Percentiles rank a stretch among this genome's conserved stretches.
Conservation (phyloP, 2,329 filamentous ascomycete species). For the Xylaria sp. region DNA sequence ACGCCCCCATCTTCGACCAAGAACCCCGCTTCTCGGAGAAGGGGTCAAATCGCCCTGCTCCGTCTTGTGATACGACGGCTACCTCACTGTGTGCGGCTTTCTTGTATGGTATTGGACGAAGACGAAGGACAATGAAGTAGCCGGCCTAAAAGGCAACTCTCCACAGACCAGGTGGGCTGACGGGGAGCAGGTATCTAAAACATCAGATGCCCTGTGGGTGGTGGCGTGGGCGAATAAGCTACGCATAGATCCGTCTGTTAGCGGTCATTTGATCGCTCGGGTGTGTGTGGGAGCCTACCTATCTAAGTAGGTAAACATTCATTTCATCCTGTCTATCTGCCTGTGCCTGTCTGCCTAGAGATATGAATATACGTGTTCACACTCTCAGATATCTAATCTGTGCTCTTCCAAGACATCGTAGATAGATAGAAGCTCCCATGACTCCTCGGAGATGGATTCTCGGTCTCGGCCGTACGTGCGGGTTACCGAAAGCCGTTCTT, state of each 20-base stretch:
- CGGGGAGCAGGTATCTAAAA: not conserved
- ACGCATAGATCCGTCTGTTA: conserved; percentile 10
- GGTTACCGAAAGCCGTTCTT: not conserved
- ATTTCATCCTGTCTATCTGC: not conserved
- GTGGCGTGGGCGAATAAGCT: conserved; percentile 15
- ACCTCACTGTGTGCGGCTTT: not conserved
- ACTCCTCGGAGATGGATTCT: conserved; percentile 3
- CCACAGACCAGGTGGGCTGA: conserved; percentile 13
- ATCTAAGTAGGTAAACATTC: not conserved
- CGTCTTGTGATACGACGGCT: conserved; percentile 30
- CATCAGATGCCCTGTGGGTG: conserved; percentile 13
- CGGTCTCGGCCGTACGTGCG: not conserved
- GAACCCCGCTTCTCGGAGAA: conserved; percentile 25
- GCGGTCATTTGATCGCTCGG: conserved; percentile 28
- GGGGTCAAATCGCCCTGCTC: not conserved
- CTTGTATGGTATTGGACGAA: conserved; percentile 19
- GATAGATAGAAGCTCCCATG: conserved; percentile 16
- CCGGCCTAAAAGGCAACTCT: not conserved
- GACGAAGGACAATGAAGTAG: not conserved
- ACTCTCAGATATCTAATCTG: not conserved
- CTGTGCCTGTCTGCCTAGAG: no score
- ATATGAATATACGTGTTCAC: no score
- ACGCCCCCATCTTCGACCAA: conserved; percentile 9
- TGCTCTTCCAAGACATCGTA: not conserved
- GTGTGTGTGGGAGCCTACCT: conserved; percentile 12